A percentile compares a stretch with the other conserved stretches of the same genome.
Evolutionary conservation across 495 filamentous ascomycete genomes (phyloP).

Genomic region (Penicillium waksmanii): DNA sequence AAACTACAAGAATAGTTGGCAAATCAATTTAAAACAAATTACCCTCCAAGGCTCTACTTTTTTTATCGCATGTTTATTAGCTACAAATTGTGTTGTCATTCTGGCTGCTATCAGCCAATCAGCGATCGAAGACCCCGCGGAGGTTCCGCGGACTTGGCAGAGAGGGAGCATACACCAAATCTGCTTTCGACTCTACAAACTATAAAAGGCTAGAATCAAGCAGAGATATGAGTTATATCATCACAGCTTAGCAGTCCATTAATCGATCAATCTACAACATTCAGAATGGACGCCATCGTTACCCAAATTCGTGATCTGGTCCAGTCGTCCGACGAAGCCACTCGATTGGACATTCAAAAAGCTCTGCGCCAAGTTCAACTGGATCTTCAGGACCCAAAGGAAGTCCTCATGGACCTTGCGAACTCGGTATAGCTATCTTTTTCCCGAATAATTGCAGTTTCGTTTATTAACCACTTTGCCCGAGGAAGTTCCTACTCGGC

Average conservation of each 20-base stretch:
- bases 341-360: slow-evolving; percentile 24
- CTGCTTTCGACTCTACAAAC: no score
- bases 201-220: no score
- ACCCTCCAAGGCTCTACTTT: no score
- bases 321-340: slow-evolving; percentile 25
- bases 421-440: slow-evolving; percentile 21
- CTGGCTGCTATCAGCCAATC: slow-evolving; percentile 15
- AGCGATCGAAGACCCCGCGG: slow-evolving; percentile 22
- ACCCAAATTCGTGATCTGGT: slow-evolving; percentile 28
- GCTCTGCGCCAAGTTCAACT: slow-evolving; percentile 20
- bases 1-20: no score
- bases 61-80: no score
- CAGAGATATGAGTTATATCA: background rate
- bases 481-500: slow-evolving; percentile 24
- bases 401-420: slow-evolving; percentile 21
- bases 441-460: background rate
- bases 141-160: slow-evolving; percentile 16
- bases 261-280: background rate
- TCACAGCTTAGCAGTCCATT: background rate
- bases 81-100: no score
- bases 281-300: slow-evolving; percentile 34
- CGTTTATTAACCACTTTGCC: background rate
- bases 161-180: background rate
- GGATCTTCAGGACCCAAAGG: slow-evolving; percentile 28
- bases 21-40: no score